Evolutionary conservation across 2,329 filamentous ascomycete genomes (phyloP).

Genomic region (Aureobasidium sp.): DNA sequence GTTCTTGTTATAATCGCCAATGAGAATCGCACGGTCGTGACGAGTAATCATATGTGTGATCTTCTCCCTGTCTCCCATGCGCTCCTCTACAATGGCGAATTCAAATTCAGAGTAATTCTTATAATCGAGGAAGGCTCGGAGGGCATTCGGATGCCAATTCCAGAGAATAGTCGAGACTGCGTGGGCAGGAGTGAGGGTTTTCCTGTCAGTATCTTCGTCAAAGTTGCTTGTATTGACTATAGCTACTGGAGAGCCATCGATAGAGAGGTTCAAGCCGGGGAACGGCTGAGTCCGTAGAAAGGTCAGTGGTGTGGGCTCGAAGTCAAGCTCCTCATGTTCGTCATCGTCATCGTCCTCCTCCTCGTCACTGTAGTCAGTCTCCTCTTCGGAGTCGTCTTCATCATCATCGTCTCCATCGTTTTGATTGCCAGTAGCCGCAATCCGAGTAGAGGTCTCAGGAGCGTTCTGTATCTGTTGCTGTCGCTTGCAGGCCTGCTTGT

Average conservation of each 20-base stretch:
- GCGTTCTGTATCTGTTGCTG: not conserved
- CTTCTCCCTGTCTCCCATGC: too few relatives aligned
- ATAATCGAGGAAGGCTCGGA: not conserved
- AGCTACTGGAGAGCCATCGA: not conserved
- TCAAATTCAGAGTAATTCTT: not conserved
- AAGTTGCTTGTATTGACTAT: not conserved
- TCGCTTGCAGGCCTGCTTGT: not conserved
- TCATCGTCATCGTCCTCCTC: not conserved
- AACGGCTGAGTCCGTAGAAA: not conserved
- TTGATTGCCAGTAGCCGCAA: not conserved
- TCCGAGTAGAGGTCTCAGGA: not conserved
- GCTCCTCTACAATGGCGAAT: not conserved
- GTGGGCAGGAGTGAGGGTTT: not conserved
- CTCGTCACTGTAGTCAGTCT: not conserved
- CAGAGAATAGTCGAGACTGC: not conserved
- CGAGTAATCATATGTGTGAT: not conserved
- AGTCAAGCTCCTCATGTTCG: not conserved
- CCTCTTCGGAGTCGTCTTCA: not conserved
- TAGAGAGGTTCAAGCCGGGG: not conserved
- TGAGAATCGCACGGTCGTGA: not conserved
- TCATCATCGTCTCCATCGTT: not conserved
- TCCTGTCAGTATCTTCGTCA: not conserved
- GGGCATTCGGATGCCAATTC: conserved; percentile 7
- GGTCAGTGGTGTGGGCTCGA: not conserved
- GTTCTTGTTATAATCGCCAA: not conserved